Percentiles rank a stretch among this genome's conserved stretches.
phyloP scores from a whole-genome alignment of 768 basidiomycete species.

The Mycena rebaudengoi region DNA sequence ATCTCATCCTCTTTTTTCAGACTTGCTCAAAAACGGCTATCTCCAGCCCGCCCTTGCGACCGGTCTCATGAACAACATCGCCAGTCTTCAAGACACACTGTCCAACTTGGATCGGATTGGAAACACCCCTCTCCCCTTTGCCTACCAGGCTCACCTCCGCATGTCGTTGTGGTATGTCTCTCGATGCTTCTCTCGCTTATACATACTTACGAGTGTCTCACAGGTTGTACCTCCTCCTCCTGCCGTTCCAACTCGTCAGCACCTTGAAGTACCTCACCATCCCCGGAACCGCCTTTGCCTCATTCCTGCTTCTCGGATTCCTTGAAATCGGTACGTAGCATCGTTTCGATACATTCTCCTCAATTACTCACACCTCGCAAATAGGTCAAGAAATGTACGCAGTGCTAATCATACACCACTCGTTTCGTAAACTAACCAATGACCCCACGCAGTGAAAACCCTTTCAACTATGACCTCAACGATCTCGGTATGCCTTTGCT shows the following conservation, averaged over 20 bases:
- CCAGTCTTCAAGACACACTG: conserved; percentile 62
- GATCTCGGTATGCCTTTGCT: conserved; percentile 57
- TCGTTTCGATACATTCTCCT: neutral
- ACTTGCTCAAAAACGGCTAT: conserved; percentile 51
- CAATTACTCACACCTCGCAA: neutral
- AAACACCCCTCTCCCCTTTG: conserved; percentile 73
- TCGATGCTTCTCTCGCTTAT: neutral
- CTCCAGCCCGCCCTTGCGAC: conserved; percentile 65
- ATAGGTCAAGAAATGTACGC: conserved; percentile 61
- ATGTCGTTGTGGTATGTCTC: conserved; percentile 64
- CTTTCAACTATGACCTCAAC: conserved; percentile 73
- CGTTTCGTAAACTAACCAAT: neutral
- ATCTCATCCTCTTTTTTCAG: conserved; percentile 30
- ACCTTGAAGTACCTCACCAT: conserved; percentile 60
- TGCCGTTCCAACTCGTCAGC: conserved; percentile 60
- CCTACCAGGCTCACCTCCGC: conserved; percentile 73
- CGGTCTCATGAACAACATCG: conserved; percentile 55
- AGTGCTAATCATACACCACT: neutral
- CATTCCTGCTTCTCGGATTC: conserved; percentile 72
- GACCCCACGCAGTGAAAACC: conserved; percentile 59
- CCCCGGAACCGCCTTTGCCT: conserved; percentile 68
- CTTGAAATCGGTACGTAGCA: conserved; percentile 61
- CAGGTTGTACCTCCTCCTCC: conserved; percentile 47
- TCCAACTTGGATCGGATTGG: conserved; percentile 69
- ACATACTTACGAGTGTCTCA: neutral